Evolutionary conservation across 2,329 filamentous ascomycete genomes (phyloP).

Genomic region (Venturia asperata): DNA sequence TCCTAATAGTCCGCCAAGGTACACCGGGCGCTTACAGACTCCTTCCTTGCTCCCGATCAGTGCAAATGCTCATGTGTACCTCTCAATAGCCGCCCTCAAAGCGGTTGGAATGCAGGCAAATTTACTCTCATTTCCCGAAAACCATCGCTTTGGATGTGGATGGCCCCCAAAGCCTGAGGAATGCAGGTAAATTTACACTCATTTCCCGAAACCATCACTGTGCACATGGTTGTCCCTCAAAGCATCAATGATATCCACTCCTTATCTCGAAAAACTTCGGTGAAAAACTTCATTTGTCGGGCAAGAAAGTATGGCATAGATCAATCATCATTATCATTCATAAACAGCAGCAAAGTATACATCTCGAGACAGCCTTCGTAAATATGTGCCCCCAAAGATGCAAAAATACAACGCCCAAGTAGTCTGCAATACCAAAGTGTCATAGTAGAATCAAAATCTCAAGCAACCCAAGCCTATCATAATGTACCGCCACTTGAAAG

Average conservation of each 20-base stretch:
- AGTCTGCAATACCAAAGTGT: background rate
- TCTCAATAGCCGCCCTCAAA: background rate
- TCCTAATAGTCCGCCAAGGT: background rate
- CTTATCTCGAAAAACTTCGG: too few species aligned
- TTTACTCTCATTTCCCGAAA: too few species aligned
- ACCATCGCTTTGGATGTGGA: background rate
- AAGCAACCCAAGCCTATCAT: background rate
- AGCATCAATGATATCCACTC: too few species aligned
- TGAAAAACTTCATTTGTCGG: too few species aligned
- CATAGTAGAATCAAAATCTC: background rate
- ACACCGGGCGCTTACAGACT: too few species aligned
- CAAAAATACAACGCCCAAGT: background rate
- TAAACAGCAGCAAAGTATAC: constrained; percentile 3
- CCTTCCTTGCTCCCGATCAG: too few species aligned
- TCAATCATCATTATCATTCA: constrained; percentile 11
- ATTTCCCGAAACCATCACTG: background rate
- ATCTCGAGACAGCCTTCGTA: background rate
- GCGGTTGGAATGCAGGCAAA: background rate
- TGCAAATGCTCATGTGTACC: too few species aligned
- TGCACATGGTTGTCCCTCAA: background rate
- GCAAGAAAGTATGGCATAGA: too few species aligned
- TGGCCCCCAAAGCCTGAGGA: too few species aligned
- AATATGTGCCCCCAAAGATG: background rate
- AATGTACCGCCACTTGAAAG: background rate
- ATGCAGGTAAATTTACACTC: too few species aligned